Evolutionary conservation across 2,329 filamentous ascomycete genomes (phyloP).

Genomic region (Colletotrichum limetticola): DNA sequence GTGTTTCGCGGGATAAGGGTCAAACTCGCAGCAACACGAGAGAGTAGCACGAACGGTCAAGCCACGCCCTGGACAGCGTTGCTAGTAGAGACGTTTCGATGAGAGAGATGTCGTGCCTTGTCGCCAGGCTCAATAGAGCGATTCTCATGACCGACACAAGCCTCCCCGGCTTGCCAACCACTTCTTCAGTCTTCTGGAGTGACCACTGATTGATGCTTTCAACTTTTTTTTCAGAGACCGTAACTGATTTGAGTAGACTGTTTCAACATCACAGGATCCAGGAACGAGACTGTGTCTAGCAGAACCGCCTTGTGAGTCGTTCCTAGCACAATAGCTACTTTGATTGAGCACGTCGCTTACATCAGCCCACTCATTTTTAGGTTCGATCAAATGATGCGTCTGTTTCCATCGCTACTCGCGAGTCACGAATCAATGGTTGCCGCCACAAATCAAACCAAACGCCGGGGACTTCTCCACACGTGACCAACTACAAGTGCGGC

Average conservation of each 20-base stretch:
- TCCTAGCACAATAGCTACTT: neutral
- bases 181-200: constrained; percentile 3
- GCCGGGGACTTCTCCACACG: neutral
- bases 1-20: constrained; percentile 17
- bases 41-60: constrained; percentile 19
- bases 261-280: neutral
- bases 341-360: neutral
- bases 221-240: neutral
- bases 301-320: neutral
- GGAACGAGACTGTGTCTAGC: neutral
- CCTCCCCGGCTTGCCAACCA: constrained; percentile 7
- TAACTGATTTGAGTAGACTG: neutral
- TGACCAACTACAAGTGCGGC: neutral
- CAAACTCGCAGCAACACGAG: constrained; percentile 34
- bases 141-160: constrained; percentile 23
- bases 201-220: constrained; percentile 7
- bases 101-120: constrained; percentile 23
- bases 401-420: neutral
- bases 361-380: neutral
- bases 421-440: neutral
- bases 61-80: constrained; percentile 17
- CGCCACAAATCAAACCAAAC: neutral
- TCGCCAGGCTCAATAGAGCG: constrained; percentile 36
- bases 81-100: constrained; percentile 28
- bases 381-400: neutral